These are phyloP conservation scores for Metschnikowia peoriensis DNA, from an alignment of 805 yeast genomes.

Conservation along the genomic window DNA sequence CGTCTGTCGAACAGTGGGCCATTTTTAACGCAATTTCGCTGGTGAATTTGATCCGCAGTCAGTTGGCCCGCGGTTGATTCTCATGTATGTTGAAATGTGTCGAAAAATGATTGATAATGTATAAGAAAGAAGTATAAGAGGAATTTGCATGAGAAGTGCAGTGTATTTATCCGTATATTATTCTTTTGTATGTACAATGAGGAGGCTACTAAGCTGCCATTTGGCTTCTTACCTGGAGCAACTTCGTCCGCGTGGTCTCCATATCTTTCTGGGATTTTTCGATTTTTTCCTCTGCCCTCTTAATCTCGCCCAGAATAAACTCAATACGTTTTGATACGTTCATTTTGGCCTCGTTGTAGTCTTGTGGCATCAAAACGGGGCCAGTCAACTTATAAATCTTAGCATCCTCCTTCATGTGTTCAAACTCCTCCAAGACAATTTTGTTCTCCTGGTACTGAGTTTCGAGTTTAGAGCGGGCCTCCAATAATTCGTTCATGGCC, in stretches of 20 bases:
- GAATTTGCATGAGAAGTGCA: no score
- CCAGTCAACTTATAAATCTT: conserved; percentile 89
- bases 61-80: conserved; percentile 56
- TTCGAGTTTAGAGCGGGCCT: conserved; percentile 82
- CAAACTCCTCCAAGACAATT: conserved; percentile 83
- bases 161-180: neutral
- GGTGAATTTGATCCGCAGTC: conserved; percentile 69
- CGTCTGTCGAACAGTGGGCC: conserved; percentile 71
- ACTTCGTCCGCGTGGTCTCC: conserved; percentile 57
- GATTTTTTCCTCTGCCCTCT: conserved; percentile 69
- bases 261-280: conserved; percentile 43
- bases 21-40: conserved; percentile 64
- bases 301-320: conserved; percentile 76
- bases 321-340: conserved; percentile 90
- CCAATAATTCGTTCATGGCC: conserved; percentile 51
- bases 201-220: conserved; percentile 10
- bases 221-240: conserved; percentile 46
- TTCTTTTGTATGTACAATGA: neutral
- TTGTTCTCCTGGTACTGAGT: conserved; percentile 93
- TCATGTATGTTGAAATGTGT: neutral
- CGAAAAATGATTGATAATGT: no score
- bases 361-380: conserved; percentile 89
- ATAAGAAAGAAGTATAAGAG: no score
- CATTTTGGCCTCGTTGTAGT: conserved; percentile 71
- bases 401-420: conserved; percentile 58